These are phyloP conservation scores for Pisolithus orientalis DNA, from an alignment of 768 basidiomycete species.

Conservation along the genomic window DNA sequence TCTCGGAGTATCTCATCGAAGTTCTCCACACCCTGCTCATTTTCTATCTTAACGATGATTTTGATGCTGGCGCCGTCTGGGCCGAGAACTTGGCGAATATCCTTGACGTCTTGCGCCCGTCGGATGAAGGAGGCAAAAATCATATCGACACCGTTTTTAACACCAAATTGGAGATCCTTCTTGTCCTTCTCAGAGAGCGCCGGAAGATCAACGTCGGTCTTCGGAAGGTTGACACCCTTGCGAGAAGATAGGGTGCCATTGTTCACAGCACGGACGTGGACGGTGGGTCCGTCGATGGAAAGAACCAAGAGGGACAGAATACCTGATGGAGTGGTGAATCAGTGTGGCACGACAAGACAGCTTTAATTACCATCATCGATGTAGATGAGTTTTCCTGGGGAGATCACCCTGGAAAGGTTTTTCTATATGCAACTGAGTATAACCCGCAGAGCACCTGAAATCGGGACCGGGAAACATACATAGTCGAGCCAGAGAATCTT, in stretches of 20 bases:
- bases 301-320: constrained; percentile 92
- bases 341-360: neutral
- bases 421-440: constrained; percentile 34
- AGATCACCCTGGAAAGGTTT: constrained; percentile 93
- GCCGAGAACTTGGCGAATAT: constrained; percentile 91
- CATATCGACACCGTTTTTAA: constrained; percentile 98
- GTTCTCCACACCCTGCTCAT: constrained; percentile 97
- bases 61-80: constrained; percentile 95
- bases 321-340: constrained; percentile 28
- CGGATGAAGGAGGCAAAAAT: constrained; percentile 99
- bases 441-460: constrained; percentile 1
- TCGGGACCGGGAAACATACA: constrained; percentile 40
- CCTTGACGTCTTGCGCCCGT: constrained; percentile 85
- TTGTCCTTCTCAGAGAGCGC: constrained; percentile 98
- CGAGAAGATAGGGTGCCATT: constrained; percentile 89
- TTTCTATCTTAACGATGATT: constrained; percentile 99
- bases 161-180: constrained; percentile 88
- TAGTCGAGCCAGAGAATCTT: constrained; percentile 93
- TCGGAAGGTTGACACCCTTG: constrained; percentile 99
- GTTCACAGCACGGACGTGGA: constrained; percentile 85
- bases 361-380: constrained; percentile 78
- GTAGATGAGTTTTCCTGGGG: constrained; percentile 96
- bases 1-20: constrained; percentile 97
- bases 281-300: constrained; percentile 73
- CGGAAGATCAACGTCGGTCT: constrained; percentile 95